Evolutionary conservation across 441 rosid genomes (phyloP).

Genomic region (Dalechampia spathulata): DNA sequence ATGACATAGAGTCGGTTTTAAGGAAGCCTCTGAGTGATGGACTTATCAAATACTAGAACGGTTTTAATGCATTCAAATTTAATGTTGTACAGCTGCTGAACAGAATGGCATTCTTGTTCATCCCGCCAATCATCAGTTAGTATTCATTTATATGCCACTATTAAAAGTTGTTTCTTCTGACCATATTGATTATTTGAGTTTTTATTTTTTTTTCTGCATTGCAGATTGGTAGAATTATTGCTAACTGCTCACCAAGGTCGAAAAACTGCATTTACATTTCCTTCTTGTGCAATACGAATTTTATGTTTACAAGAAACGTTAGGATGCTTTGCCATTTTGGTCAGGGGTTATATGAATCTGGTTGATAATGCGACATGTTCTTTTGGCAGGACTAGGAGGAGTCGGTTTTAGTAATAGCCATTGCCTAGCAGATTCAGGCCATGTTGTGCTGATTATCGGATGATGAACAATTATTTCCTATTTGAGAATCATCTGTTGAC

Average conservation of each 20-base stretch:
- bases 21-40: conserved; percentile 65
- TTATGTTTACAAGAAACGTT: not conserved
- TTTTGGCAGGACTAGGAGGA: too few species aligned
- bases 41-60: conserved; percentile 39
- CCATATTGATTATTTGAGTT: too few species aligned
- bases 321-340: not conserved
- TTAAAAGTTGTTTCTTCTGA: not conserved
- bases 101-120: not conserved
- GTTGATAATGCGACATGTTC: too few species aligned
- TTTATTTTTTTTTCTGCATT: not conserved
- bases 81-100: not conserved
- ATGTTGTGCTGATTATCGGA: too few species aligned
- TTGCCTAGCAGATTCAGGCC: too few species aligned
- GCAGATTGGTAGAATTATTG: not conserved
- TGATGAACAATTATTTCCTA: too few species aligned
- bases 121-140: not conserved
- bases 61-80: not conserved
- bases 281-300: not conserved
- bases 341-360: too few species aligned
- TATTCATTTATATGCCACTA: not conserved
- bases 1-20: conserved; percentile 48
- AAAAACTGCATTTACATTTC: not conserved
- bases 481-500: too few species aligned
- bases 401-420: too few species aligned
- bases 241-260: not conserved